Evolutionary conservation across 176 grass and related monocot genomes (phyloP).

Genomic region (Metroxylon sagu): DNA sequence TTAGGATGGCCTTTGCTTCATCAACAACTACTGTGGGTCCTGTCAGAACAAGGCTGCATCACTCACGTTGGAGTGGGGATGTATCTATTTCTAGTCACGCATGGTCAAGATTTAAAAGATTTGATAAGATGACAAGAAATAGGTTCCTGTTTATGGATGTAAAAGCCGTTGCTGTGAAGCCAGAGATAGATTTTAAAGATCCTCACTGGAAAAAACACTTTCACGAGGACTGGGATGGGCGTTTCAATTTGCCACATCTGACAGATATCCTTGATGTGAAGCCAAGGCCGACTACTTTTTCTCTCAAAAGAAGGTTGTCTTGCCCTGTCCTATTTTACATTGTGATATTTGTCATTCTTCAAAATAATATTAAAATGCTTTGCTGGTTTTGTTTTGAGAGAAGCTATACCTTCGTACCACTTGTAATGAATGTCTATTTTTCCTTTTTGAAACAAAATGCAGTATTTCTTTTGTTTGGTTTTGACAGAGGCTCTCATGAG

Average conservation of each 20-base stretch:
- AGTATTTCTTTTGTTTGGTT: slow-evolving; percentile 7
- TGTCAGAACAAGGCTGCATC: no score
- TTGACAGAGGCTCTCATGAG: slow-evolving; percentile 44
- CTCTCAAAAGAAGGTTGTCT: slow-evolving; percentile 63
- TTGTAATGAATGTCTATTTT: no score
- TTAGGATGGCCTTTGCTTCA: no score
- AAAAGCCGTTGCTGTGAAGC: slow-evolving; percentile 24
- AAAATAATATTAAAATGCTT: no score
- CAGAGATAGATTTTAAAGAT: slow-evolving; percentile 65
- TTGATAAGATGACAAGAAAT: slow-evolving; percentile 23
- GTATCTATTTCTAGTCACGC: no score
- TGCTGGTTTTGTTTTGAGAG: no score
- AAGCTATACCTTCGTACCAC: no score
- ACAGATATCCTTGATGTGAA: slow-evolving; percentile 76
- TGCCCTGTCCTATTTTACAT: background rate
- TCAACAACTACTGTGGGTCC: no score
- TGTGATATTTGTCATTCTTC: no score
- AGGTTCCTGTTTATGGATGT: slow-evolving; percentile 5
- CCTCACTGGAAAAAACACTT: slow-evolving; percentile 64
- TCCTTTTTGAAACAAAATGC: no score
- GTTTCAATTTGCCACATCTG: slow-evolving; percentile 74
- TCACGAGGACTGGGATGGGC: slow-evolving; percentile 62
- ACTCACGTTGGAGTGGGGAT: no score
- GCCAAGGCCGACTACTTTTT: slow-evolving; percentile 73
- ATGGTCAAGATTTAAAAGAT: background rate